Evolutionary conservation across 257 asterid species (phyloP).

Genomic region (Salvia hispanica): DNA sequence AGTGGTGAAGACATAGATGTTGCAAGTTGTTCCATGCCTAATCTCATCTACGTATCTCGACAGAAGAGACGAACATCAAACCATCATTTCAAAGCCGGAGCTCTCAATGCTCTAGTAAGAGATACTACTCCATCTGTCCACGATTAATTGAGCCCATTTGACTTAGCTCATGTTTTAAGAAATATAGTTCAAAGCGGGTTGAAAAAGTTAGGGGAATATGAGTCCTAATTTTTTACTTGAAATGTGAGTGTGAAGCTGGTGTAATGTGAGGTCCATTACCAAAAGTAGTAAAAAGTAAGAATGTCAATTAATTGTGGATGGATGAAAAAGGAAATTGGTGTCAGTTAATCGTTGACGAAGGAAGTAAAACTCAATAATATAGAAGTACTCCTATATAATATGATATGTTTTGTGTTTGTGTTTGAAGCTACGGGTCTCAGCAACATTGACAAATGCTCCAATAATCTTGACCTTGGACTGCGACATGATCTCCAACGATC

Average conservation of each 20-base stretch:
- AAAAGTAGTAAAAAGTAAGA: no score
- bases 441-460: slow-evolving; percentile 70
- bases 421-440: slow-evolving; percentile 72
- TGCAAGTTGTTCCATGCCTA: slow-evolving; percentile 56
- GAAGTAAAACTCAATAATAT: no score
- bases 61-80: slow-evolving; percentile 51
- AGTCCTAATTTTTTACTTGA: no score
- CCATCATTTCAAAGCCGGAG: slow-evolving; percentile 84
- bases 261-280: no score
- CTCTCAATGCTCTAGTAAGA: slow-evolving; percentile 72
- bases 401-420: neutral
- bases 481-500: slow-evolving; percentile 89
- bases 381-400: neutral
- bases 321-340: no score
- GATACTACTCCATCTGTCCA: neutral
- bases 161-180: no score
- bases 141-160: no score
- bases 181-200: no score
- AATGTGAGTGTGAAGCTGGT: no score
- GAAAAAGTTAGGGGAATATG: no score
- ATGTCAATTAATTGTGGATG: no score
- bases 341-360: no score
- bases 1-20: slow-evolving; percentile 43
- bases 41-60: slow-evolving; percentile 65
- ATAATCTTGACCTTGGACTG: slow-evolving; percentile 71